Evolutionary conservation across 495 filamentous ascomycete species (phyloP).

Genomic region (Penicillium goetzii): DNA sequence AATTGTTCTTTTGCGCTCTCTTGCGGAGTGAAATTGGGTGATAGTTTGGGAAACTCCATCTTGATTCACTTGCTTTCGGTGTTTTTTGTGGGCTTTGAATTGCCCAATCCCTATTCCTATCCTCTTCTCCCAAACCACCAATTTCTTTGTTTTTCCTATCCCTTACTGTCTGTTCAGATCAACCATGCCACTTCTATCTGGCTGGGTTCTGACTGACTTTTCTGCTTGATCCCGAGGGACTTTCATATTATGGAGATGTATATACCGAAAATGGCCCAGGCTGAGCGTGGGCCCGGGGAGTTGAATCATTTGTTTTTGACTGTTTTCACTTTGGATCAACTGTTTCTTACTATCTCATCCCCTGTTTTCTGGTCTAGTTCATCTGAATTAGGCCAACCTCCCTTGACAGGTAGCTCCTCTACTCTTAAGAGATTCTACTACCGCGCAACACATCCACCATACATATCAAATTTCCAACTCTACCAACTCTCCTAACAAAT

Average conservation of each 20-base stretch:
- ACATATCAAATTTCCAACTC: background rate
- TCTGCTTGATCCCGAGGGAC: background rate
- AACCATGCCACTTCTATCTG: background rate
- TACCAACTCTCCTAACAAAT: background rate
- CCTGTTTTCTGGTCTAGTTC: background rate
- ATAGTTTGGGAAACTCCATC: background rate
- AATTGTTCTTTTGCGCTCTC: slow-evolving; percentile 7
- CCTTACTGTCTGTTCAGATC: slow-evolving; percentile 4
- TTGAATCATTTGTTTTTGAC: slow-evolving; percentile 10
- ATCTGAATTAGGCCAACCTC: background rate
- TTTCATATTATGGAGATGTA: slow-evolving; percentile 18
- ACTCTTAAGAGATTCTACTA: background rate
- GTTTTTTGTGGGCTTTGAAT: slow-evolving; percentile 1
- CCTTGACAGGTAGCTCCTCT: background rate
- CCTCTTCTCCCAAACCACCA: background rate
- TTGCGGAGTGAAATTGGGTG: slow-evolving; percentile 7
- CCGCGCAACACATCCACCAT: background rate
- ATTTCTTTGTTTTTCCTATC: slow-evolving; percentile 13
- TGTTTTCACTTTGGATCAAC: background rate
- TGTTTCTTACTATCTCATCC: background rate
- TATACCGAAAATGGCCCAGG: slow-evolving; percentile 23
- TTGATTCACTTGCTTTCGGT: slow-evolving; percentile 10
- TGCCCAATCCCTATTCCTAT: background rate
- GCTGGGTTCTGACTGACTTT: slow-evolving; percentile 2
- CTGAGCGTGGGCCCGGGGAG: slow-evolving; percentile 12